Evolutionary conservation across 1,139 yeast species (phyloP).

Genomic region (Taiozyma sp.): DNA sequence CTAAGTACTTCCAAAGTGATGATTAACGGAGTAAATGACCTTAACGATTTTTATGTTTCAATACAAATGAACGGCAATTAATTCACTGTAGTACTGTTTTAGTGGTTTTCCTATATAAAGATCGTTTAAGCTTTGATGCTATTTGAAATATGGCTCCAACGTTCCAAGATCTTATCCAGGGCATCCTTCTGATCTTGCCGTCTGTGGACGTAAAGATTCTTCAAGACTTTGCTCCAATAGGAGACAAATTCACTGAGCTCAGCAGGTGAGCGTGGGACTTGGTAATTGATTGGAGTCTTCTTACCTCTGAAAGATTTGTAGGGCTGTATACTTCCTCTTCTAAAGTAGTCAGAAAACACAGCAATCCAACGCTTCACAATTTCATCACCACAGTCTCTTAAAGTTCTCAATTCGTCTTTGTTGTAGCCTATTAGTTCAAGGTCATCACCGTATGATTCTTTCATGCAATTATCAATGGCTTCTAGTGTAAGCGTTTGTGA

Average conservation of each 20-base stretch:
- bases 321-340: conserved; percentile 19
- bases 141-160: conserved; percentile 36
- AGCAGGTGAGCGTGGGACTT: not conserved
- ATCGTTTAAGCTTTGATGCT: not conserved
- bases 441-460: conserved; percentile 55
- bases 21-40: conserved; percentile 2
- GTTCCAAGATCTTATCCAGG: conserved; percentile 30
- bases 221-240: conserved; percentile 47
- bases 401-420: conserved; percentile 27
- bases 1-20: conserved; percentile 14
- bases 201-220: conserved; percentile 39
- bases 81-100: not conserved
- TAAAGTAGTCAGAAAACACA: conserved; percentile 49
- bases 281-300: conserved; percentile 20
- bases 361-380: conserved; percentile 51
- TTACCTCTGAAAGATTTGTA: conserved; percentile 24
- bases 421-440: conserved; percentile 46
- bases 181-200: conserved; percentile 36
- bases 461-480: conserved; percentile 50
- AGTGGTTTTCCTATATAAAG: not conserved
- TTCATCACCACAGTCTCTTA: conserved; percentile 40
- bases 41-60: not conserved
- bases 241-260: conserved; percentile 29
- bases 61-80: not conserved
- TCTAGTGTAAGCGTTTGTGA: conserved; percentile 38